Conservation (phyloP, 2,329 filamentous ascomycete genomes). For the Drechslerella stenobrocha region DNA sequence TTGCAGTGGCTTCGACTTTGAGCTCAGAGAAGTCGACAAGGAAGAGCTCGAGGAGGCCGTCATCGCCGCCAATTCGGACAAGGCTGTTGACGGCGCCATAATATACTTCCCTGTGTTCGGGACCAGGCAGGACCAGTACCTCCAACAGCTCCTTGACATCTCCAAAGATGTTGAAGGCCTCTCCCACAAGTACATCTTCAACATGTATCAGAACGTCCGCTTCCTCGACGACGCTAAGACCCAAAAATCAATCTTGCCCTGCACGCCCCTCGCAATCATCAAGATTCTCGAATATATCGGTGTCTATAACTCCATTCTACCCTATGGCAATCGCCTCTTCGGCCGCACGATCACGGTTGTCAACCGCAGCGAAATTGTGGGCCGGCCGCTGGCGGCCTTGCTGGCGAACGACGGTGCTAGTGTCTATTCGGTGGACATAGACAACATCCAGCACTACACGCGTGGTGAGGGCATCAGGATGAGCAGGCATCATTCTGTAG, state of each 20-base stretch:
- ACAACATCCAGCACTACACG: constrained; percentile 88
- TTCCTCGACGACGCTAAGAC: constrained; percentile 80
- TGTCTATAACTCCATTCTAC: constrained; percentile 93
- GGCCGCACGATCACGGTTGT: constrained; percentile 95
- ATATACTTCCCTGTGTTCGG: constrained; percentile 98
- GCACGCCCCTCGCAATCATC: constrained; percentile 91
- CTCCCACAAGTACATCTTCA: constrained; percentile 90
- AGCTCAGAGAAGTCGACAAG: constrained; percentile 79
- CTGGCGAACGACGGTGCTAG: constrained; percentile 94
- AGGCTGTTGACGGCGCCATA: constrained; percentile 67
- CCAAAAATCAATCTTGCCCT: constrained; percentile 90
- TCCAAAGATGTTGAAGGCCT: constrained; percentile 95
- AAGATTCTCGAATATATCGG: constrained; percentile 95
- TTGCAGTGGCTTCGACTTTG: constrained; percentile 80
- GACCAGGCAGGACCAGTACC: constrained; percentile 74
- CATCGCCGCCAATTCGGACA: constrained; percentile 78
- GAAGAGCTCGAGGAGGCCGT: constrained; percentile 89
- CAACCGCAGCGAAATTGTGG: constrained; percentile 94
- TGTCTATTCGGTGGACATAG: constrained; percentile 93
- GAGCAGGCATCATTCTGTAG: constrained; percentile 79
- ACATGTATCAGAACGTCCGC: constrained; percentile 99
- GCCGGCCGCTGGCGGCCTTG: constrained; percentile 84
- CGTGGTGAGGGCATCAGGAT: constrained; percentile 85
- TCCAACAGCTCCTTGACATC: constrained; percentile 89
- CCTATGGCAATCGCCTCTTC: constrained; percentile 88